A percentile compares a stretch with the other conserved stretches of the same genome.
phyloP scores from a whole-genome alignment of 352 stramenopile species.

The Globisporangium radiosum region DNA sequence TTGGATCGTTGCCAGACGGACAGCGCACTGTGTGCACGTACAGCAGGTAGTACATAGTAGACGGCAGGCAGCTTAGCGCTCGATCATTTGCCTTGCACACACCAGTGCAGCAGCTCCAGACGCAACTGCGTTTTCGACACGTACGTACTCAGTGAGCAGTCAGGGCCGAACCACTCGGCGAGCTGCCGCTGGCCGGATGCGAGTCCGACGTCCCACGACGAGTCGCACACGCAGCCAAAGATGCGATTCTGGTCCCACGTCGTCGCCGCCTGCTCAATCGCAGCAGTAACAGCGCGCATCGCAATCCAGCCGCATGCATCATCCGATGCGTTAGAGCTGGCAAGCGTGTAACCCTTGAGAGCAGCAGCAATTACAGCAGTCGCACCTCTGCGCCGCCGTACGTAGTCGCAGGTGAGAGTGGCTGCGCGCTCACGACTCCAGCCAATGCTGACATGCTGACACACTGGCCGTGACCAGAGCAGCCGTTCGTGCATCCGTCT shows the following conservation, averaged over 20 bases:
- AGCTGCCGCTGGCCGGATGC: slow-evolving; percentile 66
- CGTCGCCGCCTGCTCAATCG: slow-evolving; percentile 24
- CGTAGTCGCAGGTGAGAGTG: slow-evolving; percentile 42
- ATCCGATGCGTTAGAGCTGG: too few relatives aligned
- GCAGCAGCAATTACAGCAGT: neutral
- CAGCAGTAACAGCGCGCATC: neutral
- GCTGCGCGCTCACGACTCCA: slow-evolving; percentile 33
- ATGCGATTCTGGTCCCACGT: slow-evolving; percentile 77
- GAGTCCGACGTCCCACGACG: slow-evolving; percentile 67
- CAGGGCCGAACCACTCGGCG: slow-evolving; percentile 83
- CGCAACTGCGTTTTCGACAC: too few relatives aligned
- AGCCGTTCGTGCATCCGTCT: slow-evolving; percentile 46
- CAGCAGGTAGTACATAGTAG: too few relatives aligned
- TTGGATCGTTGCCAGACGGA: slow-evolving; percentile 83
- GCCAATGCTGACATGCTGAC: slow-evolving; percentile 64
- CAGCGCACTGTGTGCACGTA: slow-evolving; percentile 42
- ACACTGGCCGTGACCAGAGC: slow-evolving; percentile 68
- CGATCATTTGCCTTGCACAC: neutral
- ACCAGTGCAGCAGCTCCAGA: neutral
- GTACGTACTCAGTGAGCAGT: slow-evolving; percentile 69
- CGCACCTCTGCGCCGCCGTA: slow-evolving; percentile 47
- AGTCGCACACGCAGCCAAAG: slow-evolving; percentile 78
- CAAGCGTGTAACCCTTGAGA: too few relatives aligned
- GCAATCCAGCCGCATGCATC: too few relatives aligned
- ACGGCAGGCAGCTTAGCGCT: too few relatives aligned